Conservation (phyloP, 2,329 filamentous ascomycete species). For the Trichophaea hybrida region DNA sequence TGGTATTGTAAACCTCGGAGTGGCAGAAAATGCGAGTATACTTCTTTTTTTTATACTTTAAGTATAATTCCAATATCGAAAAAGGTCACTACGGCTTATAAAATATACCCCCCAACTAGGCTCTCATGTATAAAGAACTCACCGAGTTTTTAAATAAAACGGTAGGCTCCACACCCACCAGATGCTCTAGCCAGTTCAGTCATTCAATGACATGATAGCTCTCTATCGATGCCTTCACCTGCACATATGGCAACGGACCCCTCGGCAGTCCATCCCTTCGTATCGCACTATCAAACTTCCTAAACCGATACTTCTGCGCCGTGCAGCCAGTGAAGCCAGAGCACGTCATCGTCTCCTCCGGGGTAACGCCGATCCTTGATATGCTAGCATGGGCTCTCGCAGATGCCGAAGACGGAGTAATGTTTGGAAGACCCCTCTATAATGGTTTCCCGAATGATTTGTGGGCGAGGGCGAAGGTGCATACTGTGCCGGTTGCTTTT, state of each 20-base stretch:
- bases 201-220: constrained; percentile 9
- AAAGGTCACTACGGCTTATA: not conserved
- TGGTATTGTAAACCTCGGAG: constrained; percentile 21
- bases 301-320: constrained; percentile 17
- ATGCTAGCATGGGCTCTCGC: constrained; percentile 16
- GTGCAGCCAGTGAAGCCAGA: constrained; percentile 7
- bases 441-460: constrained; percentile 15
- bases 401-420: constrained; percentile 21
- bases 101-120: not conserved
- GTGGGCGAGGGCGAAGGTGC: not conserved
- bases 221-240: constrained; percentile 3
- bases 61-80: not conserved
- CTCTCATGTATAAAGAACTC: constrained; percentile 3
- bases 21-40: constrained; percentile 19
- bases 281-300: constrained; percentile 14
- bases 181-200: not conserved
- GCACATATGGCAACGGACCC: constrained; percentile 19
- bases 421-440: constrained; percentile 23
- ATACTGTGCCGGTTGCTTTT: constrained; percentile 11
- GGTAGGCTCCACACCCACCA: constrained; percentile 3
- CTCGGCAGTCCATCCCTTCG: constrained; percentile 15
- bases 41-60: not conserved
- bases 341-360: constrained; percentile 15
- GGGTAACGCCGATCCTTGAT: constrained; percentile 17
- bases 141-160: constrained; percentile 17